Percentiles rank a stretch among this genome's conserved stretches.
Evolutionary conservation across 805 yeast genomes (phyloP).

Genomic region (Debaryomyces castellii): DNA sequence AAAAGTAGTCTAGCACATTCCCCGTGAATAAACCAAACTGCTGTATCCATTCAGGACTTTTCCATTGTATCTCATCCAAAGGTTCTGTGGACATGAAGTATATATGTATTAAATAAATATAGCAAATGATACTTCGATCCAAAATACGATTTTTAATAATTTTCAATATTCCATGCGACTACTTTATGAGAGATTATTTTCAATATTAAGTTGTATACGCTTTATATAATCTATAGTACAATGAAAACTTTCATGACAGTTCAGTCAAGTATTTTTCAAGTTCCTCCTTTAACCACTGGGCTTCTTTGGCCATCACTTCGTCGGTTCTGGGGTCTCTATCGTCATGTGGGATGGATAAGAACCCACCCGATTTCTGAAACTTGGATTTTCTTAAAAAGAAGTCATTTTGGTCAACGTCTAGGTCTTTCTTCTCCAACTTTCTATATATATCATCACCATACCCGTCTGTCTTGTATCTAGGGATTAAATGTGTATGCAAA

Average conservation of each 20-base stretch:
- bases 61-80: constrained; percentile 93
- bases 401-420: constrained; percentile 34
- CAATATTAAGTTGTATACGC: not conserved
- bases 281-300: constrained; percentile 49
- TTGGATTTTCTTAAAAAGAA: constrained; percentile 24
- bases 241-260: not conserved
- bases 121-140: not conserved
- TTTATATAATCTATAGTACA: not conserved
- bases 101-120: not conserved
- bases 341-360: constrained; percentile 43
- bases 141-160: not conserved
- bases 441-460: constrained; percentile 72
- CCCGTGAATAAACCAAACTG: constrained; percentile 81
- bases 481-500: constrained; percentile 90
- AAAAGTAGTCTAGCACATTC: constrained; percentile 88
- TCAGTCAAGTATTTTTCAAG: constrained; percentile 22
- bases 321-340: constrained; percentile 56
- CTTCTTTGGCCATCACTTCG: constrained; percentile 74
- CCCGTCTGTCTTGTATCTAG: constrained; percentile 63
- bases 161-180: not conserved
- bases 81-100: constrained; percentile 25
- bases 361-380: constrained; percentile 25
- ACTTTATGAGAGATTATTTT: not conserved
- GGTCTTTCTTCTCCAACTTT: constrained; percentile 56
- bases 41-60: constrained; percentile 96